A percentile compares a stretch with the other conserved stretches of the same genome.
Conservation (phyloP, 768 basidiomycete genomes). For the Coprinopsis sp. region DNA sequence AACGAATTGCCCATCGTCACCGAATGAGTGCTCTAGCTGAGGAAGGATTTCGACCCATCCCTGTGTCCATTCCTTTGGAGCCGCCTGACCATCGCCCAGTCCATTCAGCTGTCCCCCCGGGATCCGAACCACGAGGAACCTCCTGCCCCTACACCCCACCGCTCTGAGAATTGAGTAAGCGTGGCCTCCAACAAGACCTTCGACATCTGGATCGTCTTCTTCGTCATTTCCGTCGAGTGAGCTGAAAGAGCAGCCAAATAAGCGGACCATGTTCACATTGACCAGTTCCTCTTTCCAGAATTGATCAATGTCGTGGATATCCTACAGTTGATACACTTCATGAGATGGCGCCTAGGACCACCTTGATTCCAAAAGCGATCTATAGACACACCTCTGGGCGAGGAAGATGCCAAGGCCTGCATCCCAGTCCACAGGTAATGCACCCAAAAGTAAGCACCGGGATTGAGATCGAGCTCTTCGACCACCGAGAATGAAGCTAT, state of each 20-base stretch:
- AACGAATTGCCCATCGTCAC: slow-evolving; percentile 41
- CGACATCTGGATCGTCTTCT: too few relatives aligned
- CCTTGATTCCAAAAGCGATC: too few relatives aligned
- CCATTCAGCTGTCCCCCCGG: slow-evolving; percentile 41
- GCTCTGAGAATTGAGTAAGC: slow-evolving; percentile 40
- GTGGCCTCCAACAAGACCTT: slow-evolving; percentile 32
- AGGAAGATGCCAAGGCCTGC: too few relatives aligned
- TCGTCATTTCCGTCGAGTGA: slow-evolving; percentile 18
- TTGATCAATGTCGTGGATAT: slow-evolving; percentile 40
- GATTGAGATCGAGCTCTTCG: too few relatives aligned
- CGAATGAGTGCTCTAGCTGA: slow-evolving; percentile 33
- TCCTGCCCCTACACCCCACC: slow-evolving; percentile 35
- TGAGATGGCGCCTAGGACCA: too few relatives aligned
- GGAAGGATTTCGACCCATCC: slow-evolving; percentile 35
- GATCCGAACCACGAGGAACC: slow-evolving; percentile 41
- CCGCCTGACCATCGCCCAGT: slow-evolving; percentile 42
- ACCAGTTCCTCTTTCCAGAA: slow-evolving; percentile 52
- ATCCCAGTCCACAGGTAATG: too few relatives aligned
- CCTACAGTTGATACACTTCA: too few relatives aligned
- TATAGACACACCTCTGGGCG: too few relatives aligned
- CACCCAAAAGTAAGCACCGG: too few relatives aligned
- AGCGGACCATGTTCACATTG: slow-evolving; percentile 37
- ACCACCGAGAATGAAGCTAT: too few relatives aligned
- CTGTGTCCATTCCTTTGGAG: slow-evolving; percentile 37
- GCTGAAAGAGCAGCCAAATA: slow-evolving; percentile 42